These are phyloP conservation scores for Pseudogymnoascus verrucosus DNA, from an alignment of 2,329 filamentous ascomycete genomes.

Conservation along the genomic window DNA sequence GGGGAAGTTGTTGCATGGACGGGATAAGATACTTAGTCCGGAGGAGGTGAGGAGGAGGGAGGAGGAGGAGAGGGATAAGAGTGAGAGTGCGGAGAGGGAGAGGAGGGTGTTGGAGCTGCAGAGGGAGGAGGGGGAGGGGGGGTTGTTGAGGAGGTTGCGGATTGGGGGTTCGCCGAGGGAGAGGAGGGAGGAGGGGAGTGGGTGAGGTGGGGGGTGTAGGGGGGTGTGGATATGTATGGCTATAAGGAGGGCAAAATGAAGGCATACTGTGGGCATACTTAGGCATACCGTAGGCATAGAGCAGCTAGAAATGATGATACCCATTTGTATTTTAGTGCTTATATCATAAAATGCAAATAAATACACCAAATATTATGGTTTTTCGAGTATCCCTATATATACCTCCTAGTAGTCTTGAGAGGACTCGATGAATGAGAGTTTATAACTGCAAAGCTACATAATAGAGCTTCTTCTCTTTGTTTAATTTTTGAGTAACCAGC, in stretches of 20 bases:
- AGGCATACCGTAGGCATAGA: neutral
- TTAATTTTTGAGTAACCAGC: neutral
- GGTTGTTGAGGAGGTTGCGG: too few species aligned
- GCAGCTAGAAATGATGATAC: neutral
- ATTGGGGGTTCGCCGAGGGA: too few species aligned
- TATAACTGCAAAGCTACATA: neutral
- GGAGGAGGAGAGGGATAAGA: too few species aligned
- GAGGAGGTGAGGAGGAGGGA: too few species aligned
- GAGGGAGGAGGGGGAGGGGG: too few species aligned
- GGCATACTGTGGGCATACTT: neutral
- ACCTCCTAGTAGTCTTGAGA: neutral
- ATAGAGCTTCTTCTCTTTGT: neutral
- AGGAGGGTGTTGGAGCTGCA: too few species aligned
- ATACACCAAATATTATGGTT: neutral
- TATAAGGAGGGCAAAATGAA: neutral
- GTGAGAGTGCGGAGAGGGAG: too few species aligned
- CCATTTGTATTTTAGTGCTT: neutral
- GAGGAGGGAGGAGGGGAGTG: too few species aligned
- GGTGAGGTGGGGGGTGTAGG: neutral
- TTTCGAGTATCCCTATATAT: neutral
- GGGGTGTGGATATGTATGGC: slow-evolving; percentile 10
- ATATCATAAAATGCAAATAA: neutral
- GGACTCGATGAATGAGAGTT: neutral
- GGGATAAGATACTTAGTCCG: too few species aligned
- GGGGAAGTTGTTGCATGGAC: too few species aligned